phyloP scores from a whole-genome alignment of 2,329 filamentous ascomycete species.

The Rosellinia necatrix region DNA sequence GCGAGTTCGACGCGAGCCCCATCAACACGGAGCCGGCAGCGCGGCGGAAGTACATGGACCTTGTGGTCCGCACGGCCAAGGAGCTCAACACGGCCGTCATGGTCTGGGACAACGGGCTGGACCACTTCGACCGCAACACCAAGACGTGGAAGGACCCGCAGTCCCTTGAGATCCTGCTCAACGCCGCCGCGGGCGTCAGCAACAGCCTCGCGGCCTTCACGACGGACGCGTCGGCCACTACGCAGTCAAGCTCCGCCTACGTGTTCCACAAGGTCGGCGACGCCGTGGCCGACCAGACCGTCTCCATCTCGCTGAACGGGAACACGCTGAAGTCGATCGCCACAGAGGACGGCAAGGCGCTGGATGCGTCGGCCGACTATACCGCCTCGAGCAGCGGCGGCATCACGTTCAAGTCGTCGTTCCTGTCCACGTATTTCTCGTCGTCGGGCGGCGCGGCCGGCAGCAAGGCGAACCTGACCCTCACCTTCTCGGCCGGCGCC shows the following conservation, averaged over 20 bases:
- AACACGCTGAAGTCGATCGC: constrained; percentile 53
- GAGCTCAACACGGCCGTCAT: constrained; percentile 56
- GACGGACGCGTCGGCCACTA: constrained; percentile 49
- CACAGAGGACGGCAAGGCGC: constrained; percentile 40
- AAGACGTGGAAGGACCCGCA: constrained; percentile 56
- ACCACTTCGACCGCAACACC: constrained; percentile 56
- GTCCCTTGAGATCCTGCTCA: constrained; percentile 52
- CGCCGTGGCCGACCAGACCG: constrained; percentile 46
- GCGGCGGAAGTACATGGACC: constrained; percentile 63
- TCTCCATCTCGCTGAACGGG: constrained; percentile 59
- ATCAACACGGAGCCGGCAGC: constrained; percentile 57
- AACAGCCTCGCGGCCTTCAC: constrained; percentile 60
- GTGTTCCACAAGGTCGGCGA: constrained; percentile 58
- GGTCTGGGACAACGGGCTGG: constrained; percentile 64
- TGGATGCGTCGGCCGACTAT: constrained; percentile 51
- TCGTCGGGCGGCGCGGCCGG: constrained; percentile 48
- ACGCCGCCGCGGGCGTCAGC: constrained; percentile 47
- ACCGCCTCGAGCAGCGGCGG: constrained; percentile 46
- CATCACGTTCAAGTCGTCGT: constrained; percentile 53
- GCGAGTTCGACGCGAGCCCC: constrained; percentile 60
- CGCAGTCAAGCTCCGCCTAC: constrained; percentile 57
- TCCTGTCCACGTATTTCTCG: constrained; percentile 51
- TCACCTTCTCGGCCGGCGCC: constrained; percentile 58
- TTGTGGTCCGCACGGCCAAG: constrained; percentile 53
- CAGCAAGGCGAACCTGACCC: constrained; percentile 53